Base-by-base conservation (phyloP, 202 grass and related monocot genomes). In the Elaeis oleifera region DNA sequence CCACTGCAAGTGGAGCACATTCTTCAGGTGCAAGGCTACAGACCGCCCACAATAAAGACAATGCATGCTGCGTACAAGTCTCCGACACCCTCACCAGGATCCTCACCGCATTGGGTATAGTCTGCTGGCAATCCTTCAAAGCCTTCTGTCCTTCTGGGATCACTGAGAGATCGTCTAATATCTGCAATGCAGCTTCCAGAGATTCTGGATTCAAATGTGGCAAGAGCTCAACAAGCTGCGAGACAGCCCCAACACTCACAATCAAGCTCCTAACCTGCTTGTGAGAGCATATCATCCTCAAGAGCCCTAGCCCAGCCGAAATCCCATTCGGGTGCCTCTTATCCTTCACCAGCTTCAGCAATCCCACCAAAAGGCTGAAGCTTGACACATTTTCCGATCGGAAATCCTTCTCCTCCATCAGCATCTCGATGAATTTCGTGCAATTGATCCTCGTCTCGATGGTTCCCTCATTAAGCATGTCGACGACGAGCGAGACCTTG, bases 401-500 rank as follows among this genome's bases (percentile, higher is more conserved):
- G 75, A 99, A 99, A 19, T 65, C 82, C 14, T 66, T 84, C 64
- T 99, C 94, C 5, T 79, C 88, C 82, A 92, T 89, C 69, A 99
- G 78, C 17, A 85, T 76, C 32, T 84, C 79, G 75, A 99, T 84
- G 74, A 92, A 79, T 49, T 71, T 70, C 17, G 82, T 75, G 39
- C 94, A 94, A 59, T 85, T 92, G 80, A 99, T 76, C 75, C 92
- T 99, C 18, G 88, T 94, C 39, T 99, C 88, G 32, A 74, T 71
- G 3, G 82, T 79, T 0, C 94, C 94, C 61, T 99, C 94, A 16
- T 92, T 92, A 8, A 99, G 82, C 85, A 92, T 81, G 68, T 99
- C 94, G 13, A 90, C 85, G 25, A 99, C 76, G 29, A 99, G 82
- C 19, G 94, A 89, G 61, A 99, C 84, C 70, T 82, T 92, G 2